Evolutionary conservation across 345 rosid species (phyloP), one percentile per base, ranked within the genome.

Genomic region (Acer yangbiense): DNA sequence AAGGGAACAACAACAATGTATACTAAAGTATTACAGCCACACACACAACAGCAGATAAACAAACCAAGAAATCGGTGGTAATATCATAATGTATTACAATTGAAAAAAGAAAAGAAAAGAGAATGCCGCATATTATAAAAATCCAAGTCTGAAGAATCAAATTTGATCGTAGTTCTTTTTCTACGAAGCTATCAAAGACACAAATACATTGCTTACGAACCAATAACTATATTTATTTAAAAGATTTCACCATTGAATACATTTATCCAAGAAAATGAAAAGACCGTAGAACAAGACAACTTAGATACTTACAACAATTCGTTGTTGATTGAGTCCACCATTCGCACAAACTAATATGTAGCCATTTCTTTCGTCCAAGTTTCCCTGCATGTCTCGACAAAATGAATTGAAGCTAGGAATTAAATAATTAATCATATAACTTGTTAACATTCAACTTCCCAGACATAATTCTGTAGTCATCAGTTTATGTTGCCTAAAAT

Each of bases 291-390:
- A 50, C 9, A 20, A 69, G 4, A 79, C 64, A 62, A 27, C 60
- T 77, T 58, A 4, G 32, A 79, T 55, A 86, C 98, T 90, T 85
- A 93, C 99, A 66, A 97, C 99, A 2, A 95, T 97, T 32, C 99
- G 85, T 71, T 95, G 99, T 81, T 95, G 99, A 83, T 93, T 93
- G 74, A 95, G 98, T 61, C 97, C 98, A 11, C 98, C 99, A 76
- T 93, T 93, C 61, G 97, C 97, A 84, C 96, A 92, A 71, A 95
- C 91, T 82, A 90, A 70, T 50, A 92, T 78, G 78, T 90, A 92
- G 74, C 99, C 97, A 82, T 90, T 92, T 50, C 74, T 85, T 29
- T 29, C 3, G 32, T 29, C 32, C 32, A 29, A 29, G 32, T 29
- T 29, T 29, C 32, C 32, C 32, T 27, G 29, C 32, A 29, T 29